Conservation (phyloP, 192 early-diverging fungal species). For the Backusella luteola region DNA sequence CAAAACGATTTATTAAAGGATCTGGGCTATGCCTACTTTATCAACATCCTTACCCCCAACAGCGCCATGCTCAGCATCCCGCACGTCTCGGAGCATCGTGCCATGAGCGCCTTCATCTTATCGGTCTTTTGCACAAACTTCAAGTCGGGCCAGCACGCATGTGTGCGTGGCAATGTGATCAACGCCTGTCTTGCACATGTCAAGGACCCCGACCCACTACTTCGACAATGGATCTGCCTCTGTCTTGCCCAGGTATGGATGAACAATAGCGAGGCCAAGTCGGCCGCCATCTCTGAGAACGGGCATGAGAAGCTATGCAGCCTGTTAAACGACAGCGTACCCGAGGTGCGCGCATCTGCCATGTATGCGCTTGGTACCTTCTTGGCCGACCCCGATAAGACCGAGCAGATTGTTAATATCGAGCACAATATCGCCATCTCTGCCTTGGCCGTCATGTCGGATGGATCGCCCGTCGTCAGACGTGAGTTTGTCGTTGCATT, state of each 20-base stretch:
- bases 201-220: constrained; percentile 66
- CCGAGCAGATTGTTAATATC: constrained; percentile 66
- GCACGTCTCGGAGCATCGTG: constrained; percentile 84
- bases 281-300: constrained; percentile 55
- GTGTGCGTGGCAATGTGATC: constrained; percentile 68
- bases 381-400: constrained; percentile 66
- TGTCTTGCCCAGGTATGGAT: constrained; percentile 87
- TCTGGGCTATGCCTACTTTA: constrained; percentile 91
- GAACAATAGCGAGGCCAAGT: constrained; percentile 69
- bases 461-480: constrained; percentile 89
- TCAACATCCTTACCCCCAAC: constrained; percentile 80
- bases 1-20: constrained; percentile 90
- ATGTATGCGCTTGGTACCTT: constrained; percentile 81
- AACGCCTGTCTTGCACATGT: constrained; percentile 64
- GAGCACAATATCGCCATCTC: constrained; percentile 73
- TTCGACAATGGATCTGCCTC: constrained; percentile 89
- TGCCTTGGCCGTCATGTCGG: constrained; percentile 63
- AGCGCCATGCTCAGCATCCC: constrained; percentile 60
- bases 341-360: constrained; percentile 83
- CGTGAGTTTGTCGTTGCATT: constrained; percentile 81
- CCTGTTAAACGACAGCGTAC: constrained; percentile 63
- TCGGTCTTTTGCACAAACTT: constrained; percentile 90
- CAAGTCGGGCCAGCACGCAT: constrained; percentile 81
- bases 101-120: constrained; percentile 95
- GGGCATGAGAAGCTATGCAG: constrained; percentile 61